Base-by-base conservation (phyloP, 192 early-diverging fungal genomes). In the Entrophospora sp. region DNA sequence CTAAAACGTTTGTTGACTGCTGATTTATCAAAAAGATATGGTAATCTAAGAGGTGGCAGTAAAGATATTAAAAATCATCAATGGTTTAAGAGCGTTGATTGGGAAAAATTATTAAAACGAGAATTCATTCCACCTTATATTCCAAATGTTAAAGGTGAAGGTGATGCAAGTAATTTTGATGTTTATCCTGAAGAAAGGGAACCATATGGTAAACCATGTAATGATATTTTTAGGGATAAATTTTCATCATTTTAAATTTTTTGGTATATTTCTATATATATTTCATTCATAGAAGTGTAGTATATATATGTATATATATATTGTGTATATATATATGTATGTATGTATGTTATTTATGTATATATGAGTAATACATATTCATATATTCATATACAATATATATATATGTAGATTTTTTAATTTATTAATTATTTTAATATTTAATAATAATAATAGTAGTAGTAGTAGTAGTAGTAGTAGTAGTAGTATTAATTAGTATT, bases 31-130 rank as follows among this genome's bases (percentile, higher is more conserved):
- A 89, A 91, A 70, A 83, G 94, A 16, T 89, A 83, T 74, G 94
- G 94, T 56, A 94, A 96, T 71, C 76, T 95, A 70, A 85, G 85
- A 37, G 87, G 79, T 56, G 94, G 92, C 16, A 84, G 85, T 12
- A 75, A 84, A 2, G 94, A 98, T 74, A 96, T 98, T 74, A 95
- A 96, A 77, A 77, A 79, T 63, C 96, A 98, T 77, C 82, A 81
- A 63, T 98, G 96, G 96, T 96, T 98, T 71, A 86, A 89, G 36
- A 93, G 90, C 12, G 83, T 96, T 8, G 92, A 98, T 70, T 98
- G 92, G 91, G 82, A 86, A 64, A 79, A 79, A 48, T 77, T 98
- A 51, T 77, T 81, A 24, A 76, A 76, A 14, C 71, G 85, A 48
- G 81, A 90, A 64, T 85, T 93, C 62, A 83, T 86, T 46, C 86